Percentiles rank a stretch among this genome's conserved stretches.
These are phyloP conservation scores for Borovskyia barvae DNA, from an alignment of 208 protist genomes.

Conservation along the genomic window DNA sequence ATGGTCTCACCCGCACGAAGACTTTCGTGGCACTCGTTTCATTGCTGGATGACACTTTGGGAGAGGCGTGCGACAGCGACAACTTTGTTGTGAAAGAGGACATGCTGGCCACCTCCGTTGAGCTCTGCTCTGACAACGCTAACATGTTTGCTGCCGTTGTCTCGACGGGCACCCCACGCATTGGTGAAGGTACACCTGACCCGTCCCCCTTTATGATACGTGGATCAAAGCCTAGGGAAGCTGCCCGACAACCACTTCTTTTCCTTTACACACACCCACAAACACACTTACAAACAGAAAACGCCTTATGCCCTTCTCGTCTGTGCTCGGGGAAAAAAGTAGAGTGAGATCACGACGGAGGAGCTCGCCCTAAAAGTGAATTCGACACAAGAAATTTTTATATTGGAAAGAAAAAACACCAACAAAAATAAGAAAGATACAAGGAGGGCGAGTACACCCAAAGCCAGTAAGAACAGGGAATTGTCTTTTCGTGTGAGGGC, in stretches of 20 bases:
- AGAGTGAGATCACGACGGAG: neutral
- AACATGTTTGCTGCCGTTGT: constrained; percentile 1
- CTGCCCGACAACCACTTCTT: neutral
- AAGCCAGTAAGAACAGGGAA: neutral
- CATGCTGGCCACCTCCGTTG: neutral
- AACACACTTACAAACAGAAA: neutral
- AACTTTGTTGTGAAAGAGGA: neutral
- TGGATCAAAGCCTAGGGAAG: too few relatives aligned
- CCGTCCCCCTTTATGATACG: too few relatives aligned
- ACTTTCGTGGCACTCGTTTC: constrained; percentile 58
- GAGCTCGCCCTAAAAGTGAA: too few relatives aligned
- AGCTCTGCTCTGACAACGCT: neutral
- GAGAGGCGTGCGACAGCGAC: neutral
- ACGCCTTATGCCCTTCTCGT: neutral
- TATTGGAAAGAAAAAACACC: neutral
- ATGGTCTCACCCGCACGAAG: constrained; percentile 77
- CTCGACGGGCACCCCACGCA: too few relatives aligned
- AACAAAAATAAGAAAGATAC: neutral
- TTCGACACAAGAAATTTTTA: too few relatives aligned
- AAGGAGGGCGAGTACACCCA: neutral
- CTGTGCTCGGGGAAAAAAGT: neutral
- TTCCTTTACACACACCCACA: neutral
- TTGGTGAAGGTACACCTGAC: too few relatives aligned
- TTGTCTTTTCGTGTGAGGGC: neutral
- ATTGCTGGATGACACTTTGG: neutral